Percentiles rank a stretch among this genome's conserved stretches.
These are phyloP conservation scores for Komagataella mondaviorum DNA, from an alignment of 805 yeast species.

Conservation along the genomic window DNA sequence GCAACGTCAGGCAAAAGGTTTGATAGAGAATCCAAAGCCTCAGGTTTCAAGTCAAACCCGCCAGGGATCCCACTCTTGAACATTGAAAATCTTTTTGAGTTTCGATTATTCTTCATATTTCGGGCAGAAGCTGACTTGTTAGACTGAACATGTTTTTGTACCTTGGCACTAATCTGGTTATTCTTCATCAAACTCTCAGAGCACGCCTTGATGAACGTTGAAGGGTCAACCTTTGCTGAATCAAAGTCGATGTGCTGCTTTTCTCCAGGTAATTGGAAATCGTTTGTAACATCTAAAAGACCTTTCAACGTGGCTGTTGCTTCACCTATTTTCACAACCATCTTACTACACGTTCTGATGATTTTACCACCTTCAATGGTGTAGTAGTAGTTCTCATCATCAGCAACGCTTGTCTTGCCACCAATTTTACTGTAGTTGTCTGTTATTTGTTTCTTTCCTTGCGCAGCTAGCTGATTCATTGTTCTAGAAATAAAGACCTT, in stretches of 20 bases:
- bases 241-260: conserved; percentile 58
- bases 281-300: conserved; percentile 46
- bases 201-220: conserved; percentile 45
- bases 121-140: conserved; percentile 4
- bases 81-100: conserved; percentile 31
- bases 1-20: conserved; percentile 11
- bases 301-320: conserved; percentile 42
- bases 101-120: conserved; percentile 9
- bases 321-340: conserved; percentile 36
- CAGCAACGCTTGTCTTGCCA: neutral
- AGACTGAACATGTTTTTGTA: conserved; percentile 12
- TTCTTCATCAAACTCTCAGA: conserved; percentile 43
- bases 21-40: conserved; percentile 30
- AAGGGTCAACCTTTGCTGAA: conserved; percentile 41
- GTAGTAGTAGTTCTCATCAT: conserved; percentile 27
- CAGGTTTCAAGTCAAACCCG: conserved; percentile 29
- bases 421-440: neutral
- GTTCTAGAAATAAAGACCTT: conserved; percentile 38
- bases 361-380: conserved; percentile 51
- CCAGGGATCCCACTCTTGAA: conserved; percentile 38
- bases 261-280: conserved; percentile 43
- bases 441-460: neutral
- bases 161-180: conserved; percentile 15
- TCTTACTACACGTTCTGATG: conserved; percentile 20
- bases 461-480: neutral